Conservation (phyloP, 768 basidiomycete genomes). For the Russula abietina region DNA sequence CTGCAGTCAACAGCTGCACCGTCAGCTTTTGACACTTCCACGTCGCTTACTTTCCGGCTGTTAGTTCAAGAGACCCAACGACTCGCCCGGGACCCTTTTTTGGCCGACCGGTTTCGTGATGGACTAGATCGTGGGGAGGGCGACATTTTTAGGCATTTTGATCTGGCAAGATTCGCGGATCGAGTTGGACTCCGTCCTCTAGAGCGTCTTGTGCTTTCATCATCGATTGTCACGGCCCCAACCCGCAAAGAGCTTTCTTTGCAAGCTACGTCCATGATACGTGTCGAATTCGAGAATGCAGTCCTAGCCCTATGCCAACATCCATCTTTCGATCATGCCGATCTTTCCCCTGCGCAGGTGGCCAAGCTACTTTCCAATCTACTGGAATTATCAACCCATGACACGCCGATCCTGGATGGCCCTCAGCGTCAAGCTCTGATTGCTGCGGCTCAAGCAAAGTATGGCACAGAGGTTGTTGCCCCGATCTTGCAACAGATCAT, state of each 20-base stretch:
- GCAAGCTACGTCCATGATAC: constrained; percentile 63
- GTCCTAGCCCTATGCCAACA: constrained; percentile 69
- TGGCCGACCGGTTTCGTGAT: constrained; percentile 86
- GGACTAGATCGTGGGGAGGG: constrained; percentile 86
- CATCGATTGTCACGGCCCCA: constrained; percentile 64
- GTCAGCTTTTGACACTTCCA: constrained; percentile 66
- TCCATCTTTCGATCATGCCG: constrained; percentile 76
- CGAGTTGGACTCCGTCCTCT: constrained; percentile 74
- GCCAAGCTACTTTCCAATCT: constrained; percentile 77
- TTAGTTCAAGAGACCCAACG: constrained; percentile 85
- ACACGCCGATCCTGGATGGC: constrained; percentile 64
- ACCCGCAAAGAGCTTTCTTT: constrained; percentile 51
- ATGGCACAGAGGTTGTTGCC: constrained; percentile 66
- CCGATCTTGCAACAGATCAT: constrained; percentile 73
- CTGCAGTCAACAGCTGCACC: constrained; percentile 54
- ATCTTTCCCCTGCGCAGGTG: constrained; percentile 67
- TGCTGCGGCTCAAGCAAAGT: constrained; percentile 68
- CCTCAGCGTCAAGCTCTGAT: constrained; percentile 72
- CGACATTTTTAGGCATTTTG: constrained; percentile 76
- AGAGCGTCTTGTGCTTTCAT: constrained; percentile 70
- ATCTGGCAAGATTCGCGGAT: constrained; percentile 77
- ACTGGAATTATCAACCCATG: constrained; percentile 61
- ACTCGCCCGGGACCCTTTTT: constrained; percentile 82
- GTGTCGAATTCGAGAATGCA: constrained; percentile 74
- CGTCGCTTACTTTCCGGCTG: constrained; percentile 74